Percentiles rank a stretch among this genome's conserved stretches.
Evolutionary conservation across 1,284 basidiomycete species (phyloP).

Genomic region (Amylostereum areolatum): DNA sequence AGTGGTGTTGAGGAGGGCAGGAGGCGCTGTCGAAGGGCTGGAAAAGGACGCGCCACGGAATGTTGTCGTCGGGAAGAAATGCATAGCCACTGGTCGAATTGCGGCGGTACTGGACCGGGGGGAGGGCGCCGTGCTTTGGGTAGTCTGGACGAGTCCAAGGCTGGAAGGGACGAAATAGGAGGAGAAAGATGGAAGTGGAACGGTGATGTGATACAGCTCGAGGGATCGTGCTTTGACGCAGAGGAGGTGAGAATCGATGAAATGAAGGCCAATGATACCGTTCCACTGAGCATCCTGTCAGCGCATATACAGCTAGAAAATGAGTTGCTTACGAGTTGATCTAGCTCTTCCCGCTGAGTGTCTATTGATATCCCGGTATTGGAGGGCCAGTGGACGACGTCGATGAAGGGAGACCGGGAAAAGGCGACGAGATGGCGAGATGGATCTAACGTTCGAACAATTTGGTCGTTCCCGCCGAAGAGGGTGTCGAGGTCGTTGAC

Average conservation of each 20-base stretch:
- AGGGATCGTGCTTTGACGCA: slow-evolving; percentile 44
- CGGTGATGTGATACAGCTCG: slow-evolving; percentile 36
- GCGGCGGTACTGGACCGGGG: slow-evolving; percentile 9
- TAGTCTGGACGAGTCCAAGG: slow-evolving; percentile 6
- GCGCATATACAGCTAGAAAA: background rate
- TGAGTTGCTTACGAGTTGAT: slow-evolving; percentile 21
- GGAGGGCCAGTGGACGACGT: slow-evolving; percentile 28
- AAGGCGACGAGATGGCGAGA: slow-evolving; percentile 21
- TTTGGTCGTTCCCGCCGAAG: slow-evolving; percentile 13
- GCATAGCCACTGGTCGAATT: background rate
- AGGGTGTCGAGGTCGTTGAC: slow-evolving; percentile 12
- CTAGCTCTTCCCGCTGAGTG: slow-evolving; percentile 17
- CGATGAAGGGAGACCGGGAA: slow-evolving; percentile 22
- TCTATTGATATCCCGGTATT: slow-evolving; percentile 15
- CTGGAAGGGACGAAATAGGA: slow-evolving; percentile 7
- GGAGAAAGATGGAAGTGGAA: background rate
- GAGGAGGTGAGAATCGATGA: slow-evolving; percentile 42
- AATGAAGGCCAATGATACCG: slow-evolving; percentile 37
- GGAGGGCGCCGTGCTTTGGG: slow-evolving; percentile 3
- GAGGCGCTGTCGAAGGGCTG: background rate
- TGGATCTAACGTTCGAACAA: slow-evolving; percentile 29
- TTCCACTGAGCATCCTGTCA: slow-evolving; percentile 36
- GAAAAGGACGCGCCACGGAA: slow-evolving; percentile 41
- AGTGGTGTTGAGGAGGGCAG: slow-evolving; percentile 14
- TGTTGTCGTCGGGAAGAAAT: slow-evolving; percentile 29